Evolutionary conservation across 495 filamentous ascomycete species (phyloP).

Genomic region (Copromyces sp.): DNA sequence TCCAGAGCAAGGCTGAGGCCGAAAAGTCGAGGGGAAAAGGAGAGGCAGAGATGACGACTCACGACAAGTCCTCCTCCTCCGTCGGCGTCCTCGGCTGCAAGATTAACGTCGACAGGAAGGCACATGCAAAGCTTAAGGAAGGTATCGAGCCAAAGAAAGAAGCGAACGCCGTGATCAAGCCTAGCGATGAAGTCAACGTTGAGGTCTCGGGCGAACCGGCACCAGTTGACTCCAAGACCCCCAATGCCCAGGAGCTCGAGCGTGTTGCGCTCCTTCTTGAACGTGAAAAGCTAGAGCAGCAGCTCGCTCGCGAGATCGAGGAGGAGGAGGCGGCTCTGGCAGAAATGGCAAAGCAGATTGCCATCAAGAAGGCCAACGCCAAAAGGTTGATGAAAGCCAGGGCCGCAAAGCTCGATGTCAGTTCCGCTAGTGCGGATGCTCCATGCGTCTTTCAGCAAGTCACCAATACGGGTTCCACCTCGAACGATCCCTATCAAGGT

Average conservation of each 20-base stretch:
- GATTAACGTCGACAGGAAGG: slow-evolving; percentile 26
- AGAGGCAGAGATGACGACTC: slow-evolving; percentile 19
- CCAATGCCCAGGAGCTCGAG: neutral
- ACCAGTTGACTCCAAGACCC: neutral
- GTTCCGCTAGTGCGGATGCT: neutral
- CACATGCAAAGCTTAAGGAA: neutral
- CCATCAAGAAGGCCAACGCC: neutral
- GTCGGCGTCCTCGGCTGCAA: slow-evolving; percentile 37
- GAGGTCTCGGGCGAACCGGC: neutral
- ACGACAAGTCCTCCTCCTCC: slow-evolving; percentile 33
- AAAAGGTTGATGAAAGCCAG: neutral
- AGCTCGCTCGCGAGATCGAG: neutral
- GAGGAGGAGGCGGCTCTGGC: neutral
- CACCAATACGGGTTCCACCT: neutral
- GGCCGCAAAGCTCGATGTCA: neutral
- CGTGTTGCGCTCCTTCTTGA: neutral
- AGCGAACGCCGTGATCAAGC: neutral
- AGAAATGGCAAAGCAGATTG: neutral
- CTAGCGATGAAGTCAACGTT: neutral
- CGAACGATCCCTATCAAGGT: neutral
- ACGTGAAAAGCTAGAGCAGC: neutral
- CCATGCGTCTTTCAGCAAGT: neutral
- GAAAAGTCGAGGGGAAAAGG: too few species aligned
- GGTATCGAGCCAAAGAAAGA: too few species aligned
- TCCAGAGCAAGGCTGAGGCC: neutral